Evolutionary conservation across 2,329 filamentous ascomycete species (phyloP).

Genomic region (Diplodia mutila): DNA sequence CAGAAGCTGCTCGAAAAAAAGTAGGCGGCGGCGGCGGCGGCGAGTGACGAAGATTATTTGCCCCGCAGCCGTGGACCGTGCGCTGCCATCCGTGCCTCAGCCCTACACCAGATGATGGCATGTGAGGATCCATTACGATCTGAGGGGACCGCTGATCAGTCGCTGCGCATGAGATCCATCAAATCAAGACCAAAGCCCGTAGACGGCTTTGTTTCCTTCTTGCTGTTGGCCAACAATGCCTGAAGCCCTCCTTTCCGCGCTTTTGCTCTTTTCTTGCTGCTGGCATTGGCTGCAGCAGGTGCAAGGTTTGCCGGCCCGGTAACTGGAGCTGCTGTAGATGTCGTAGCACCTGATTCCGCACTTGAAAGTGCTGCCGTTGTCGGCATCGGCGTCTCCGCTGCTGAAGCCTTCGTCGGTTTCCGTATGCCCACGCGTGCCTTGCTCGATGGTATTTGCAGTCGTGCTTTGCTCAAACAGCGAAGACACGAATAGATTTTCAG

Average conservation of each 20-base stretch:
- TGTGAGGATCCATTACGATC: slow-evolving; percentile 2
- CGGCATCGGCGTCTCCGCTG: slow-evolving; percentile 6
- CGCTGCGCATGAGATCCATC: slow-evolving; percentile 58
- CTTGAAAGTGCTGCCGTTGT: not conserved
- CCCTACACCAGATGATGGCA: not conserved
- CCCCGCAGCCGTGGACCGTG: slow-evolving; percentile 18
- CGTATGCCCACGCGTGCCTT: slow-evolving; percentile 32
- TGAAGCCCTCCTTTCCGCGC: slow-evolving; percentile 59
- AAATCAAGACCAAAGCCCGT: slow-evolving; percentile 50
- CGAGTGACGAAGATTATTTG: slow-evolving; percentile 19
- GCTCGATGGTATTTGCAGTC: slow-evolving; percentile 30
- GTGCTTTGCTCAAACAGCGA: slow-evolving; percentile 39
- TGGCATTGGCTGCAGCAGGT: slow-evolving; percentile 44
- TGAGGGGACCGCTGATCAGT: slow-evolving; percentile 9
- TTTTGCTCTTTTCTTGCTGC: slow-evolving; percentile 61
- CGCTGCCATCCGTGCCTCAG: slow-evolving; percentile 9
- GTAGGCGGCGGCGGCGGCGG: slow-evolving; percentile 18
- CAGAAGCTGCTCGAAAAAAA: slow-evolving; percentile 20
- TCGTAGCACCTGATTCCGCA: not conserved
- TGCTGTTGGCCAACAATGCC: slow-evolving; percentile 55
- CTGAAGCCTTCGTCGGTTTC: slow-evolving; percentile 27
- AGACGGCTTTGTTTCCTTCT: slow-evolving; percentile 37
- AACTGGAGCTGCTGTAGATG: not conserved
- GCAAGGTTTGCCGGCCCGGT: not conserved
- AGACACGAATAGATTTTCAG: slow-evolving; percentile 36